Percentiles rank a stretch among this genome's conserved stretches.
Conservation (phyloP, 257 asterid species). For the Nyctanthes arbortristis region DNA sequence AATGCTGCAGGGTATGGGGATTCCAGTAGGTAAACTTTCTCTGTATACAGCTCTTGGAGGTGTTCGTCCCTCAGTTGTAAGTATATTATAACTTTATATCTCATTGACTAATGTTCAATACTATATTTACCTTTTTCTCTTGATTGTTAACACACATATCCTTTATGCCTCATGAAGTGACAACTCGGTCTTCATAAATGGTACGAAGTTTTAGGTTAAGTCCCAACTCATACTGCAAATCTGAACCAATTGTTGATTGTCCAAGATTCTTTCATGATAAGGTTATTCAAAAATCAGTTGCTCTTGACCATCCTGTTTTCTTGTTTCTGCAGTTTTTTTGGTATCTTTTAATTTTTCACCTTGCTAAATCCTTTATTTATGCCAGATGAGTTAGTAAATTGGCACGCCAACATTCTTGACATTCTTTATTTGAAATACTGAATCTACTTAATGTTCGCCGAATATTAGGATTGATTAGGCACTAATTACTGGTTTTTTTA, state of each 20-base stretch:
- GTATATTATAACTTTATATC: conserved; percentile 29
- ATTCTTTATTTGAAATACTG: background rate
- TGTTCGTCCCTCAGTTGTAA: conserved; percentile 91
- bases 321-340: background rate
- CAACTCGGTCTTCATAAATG: background rate
- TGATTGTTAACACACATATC: background rate
- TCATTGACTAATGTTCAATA: background rate
- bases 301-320: background rate
- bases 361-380: background rate
- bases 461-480: background rate
- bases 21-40: conserved; percentile 94
- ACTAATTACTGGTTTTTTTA: background rate
- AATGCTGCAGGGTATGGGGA: conserved; percentile 86
- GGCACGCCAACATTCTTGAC: background rate
- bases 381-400: background rate
- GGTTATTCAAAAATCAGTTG: background rate
- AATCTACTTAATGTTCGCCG: background rate
- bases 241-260: background rate
- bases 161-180: background rate
- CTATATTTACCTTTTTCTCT: background rate
- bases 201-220: background rate
- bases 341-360: background rate
- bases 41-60: conserved; percentile 97
- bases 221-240: background rate
- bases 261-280: background rate